Evolutionary conservation across 2,329 filamentous ascomycete species (phyloP).

Genomic region (Trichophyton equinum): DNA sequence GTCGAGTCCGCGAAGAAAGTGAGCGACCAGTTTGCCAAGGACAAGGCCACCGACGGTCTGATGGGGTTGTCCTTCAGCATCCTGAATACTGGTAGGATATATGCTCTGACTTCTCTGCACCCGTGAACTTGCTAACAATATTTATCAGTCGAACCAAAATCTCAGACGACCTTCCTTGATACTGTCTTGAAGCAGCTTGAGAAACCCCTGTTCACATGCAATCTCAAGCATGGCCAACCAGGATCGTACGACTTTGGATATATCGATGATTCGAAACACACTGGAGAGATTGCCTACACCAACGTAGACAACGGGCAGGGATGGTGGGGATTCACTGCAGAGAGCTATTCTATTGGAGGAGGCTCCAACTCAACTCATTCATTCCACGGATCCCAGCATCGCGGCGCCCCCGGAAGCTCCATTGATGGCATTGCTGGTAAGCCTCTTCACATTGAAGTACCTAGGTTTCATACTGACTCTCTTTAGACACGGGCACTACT

Average conservation of each 20-base stretch:
- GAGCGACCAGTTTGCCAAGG: slow-evolving; percentile 41
- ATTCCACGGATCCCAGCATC: not conserved
- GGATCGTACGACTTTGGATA: slow-evolving; percentile 64
- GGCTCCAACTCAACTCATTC: slow-evolving; percentile 10
- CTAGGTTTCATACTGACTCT: not conserved
- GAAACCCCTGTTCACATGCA: slow-evolving; percentile 57
- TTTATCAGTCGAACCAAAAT: slow-evolving; percentile 8
- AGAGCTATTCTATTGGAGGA: slow-evolving; percentile 48
- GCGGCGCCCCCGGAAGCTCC: not conserved
- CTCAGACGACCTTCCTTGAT: slow-evolving; percentile 61
- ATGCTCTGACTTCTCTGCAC: not conserved
- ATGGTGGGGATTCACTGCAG: slow-evolving; percentile 55
- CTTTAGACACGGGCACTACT: slow-evolving; percentile 52
- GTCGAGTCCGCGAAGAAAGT: slow-evolving; percentile 52
- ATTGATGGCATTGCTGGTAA: not conserved
- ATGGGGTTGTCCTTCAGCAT: slow-evolving; percentile 48
- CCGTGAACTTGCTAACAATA: not conserved
- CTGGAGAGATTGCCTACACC: slow-evolving; percentile 49
- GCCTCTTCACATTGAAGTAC: not conserved
- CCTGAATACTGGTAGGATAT: slow-evolving; percentile 40
- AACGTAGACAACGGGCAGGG: slow-evolving; percentile 50
- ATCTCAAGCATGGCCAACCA: slow-evolving; percentile 46
- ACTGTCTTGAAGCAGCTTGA: slow-evolving; percentile 50
- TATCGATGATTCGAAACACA: slow-evolving; percentile 53
- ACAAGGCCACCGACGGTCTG: slow-evolving; percentile 46